Evolutionary conservation across 31 red algal species (phyloP), one percentile per base, ranked within the genome.

Genomic region (Bonnemaisonia californica): DNA sequence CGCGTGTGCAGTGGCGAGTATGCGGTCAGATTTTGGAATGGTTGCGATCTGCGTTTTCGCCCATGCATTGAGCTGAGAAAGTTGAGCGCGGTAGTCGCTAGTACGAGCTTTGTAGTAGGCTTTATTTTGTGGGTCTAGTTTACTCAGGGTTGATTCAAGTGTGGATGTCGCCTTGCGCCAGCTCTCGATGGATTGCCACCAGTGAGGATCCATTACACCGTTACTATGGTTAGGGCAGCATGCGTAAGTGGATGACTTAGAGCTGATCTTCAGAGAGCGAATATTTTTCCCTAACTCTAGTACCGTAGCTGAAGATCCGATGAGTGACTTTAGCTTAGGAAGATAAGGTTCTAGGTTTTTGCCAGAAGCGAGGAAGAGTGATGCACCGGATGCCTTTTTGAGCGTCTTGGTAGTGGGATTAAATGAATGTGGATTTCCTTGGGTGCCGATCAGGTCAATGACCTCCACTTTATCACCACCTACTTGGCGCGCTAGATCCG

Each of bases 401-500:
- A 30, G 13, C 16, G 16, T 26, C 13, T 26, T 13, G 12, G 62
- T 12, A 21, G 18, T 66, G 12, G 62, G 62, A 21, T 30, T 21
- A 66, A 66, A 66, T 23, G 12, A 12, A 26, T 66, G 62, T 27
- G 28, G 12, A 30, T 13, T 26, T 23, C 27, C 62, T 13, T 30
- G n/a, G 13, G 12, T 26, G 12, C 28, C 28, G 27, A 66, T 12
- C 13, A 66, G 13, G 12, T 27, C 62, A 12, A 66, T 27, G 12
- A 66, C 62, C 24, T 66, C 62, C 62, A 66, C 62, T 26, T 66
- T 66, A 13, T 66, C 62, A 66, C 62, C 62, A 27, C 62, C 62
- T 12, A 66, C 24, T 27, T 66, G 62, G 16, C 24, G 62, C 62
- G 28, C 18, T 13, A 66, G 24, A 66, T 66, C 62, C 13, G n/a